phyloP scores from a whole-genome alignment of 129 eudicot species.

The Flaveria trinervia region DNA sequence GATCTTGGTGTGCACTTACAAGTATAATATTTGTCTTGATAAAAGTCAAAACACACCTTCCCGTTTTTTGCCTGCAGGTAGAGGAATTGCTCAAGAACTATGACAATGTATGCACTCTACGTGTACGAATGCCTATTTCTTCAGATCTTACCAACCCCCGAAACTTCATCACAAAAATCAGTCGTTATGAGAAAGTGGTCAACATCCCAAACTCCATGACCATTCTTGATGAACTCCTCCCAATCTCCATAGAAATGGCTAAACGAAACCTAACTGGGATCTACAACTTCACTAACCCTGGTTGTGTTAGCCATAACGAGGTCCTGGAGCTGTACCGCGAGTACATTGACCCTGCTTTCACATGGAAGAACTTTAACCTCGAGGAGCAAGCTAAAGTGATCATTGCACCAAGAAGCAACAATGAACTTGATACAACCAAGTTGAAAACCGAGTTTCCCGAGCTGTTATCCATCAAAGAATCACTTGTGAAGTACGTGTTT shows the following conservation, averaged over 20 bases:
- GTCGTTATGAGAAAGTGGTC: slow-evolving; percentile 49
- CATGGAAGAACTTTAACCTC: slow-evolving; percentile 52
- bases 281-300: slow-evolving; percentile 57
- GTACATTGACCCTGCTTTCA: slow-evolving; percentile 38
- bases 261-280: slow-evolving; percentile 52
- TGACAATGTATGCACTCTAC: slow-evolving; percentile 49
- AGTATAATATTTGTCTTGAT: neutral
- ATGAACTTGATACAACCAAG: slow-evolving; percentile 56
- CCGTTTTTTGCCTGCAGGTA: slow-evolving; percentile 26
- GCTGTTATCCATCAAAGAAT: slow-evolving; percentile 48
- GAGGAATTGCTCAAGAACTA: slow-evolving; percentile 49
- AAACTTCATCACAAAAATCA: slow-evolving; percentile 54
- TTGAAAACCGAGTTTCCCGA: slow-evolving; percentile 53
- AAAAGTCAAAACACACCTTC: neutral
- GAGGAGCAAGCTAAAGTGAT: slow-evolving; percentile 57
- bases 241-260: slow-evolving; percentile 55
- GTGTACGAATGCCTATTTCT: slow-evolving; percentile 56
- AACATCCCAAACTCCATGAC: slow-evolving; percentile 60
- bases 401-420: slow-evolving; percentile 50
- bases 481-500: slow-evolving; percentile 48
- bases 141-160: slow-evolving; percentile 60
- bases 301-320: slow-evolving; percentile 55
- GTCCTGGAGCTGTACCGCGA: slow-evolving; percentile 50
- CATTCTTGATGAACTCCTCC: slow-evolving; percentile 54
- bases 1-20: neutral